Conservation (phyloP, 2,329 filamentous ascomycete genomes). For the Curvularia eragrostidis region DNA sequence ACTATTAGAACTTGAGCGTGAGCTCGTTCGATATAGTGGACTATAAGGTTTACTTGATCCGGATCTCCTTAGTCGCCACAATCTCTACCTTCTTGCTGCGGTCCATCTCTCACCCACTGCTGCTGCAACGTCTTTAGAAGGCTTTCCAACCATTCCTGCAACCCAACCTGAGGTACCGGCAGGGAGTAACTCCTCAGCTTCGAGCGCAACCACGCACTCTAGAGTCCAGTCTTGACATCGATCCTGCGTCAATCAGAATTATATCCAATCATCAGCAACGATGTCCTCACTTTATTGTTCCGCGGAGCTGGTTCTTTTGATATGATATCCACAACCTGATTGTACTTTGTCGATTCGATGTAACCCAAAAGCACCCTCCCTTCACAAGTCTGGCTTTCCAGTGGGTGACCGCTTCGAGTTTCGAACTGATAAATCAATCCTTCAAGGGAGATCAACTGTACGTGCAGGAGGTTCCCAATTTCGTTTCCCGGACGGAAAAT, state of each 20-base stretch:
- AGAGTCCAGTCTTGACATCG: slow-evolving; percentile 15
- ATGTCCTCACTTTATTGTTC: slow-evolving; percentile 7
- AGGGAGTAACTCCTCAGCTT: slow-evolving; percentile 11
- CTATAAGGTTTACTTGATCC: slow-evolving; percentile 4
- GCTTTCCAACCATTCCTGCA: slow-evolving; percentile 8
- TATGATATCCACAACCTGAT: slow-evolving; percentile 8
- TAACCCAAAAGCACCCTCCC: slow-evolving; percentile 8
- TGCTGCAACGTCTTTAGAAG: slow-evolving; percentile 7
- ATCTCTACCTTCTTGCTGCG: slow-evolving; percentile 8
- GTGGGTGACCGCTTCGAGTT: not conserved
- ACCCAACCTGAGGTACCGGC: slow-evolving; percentile 2
- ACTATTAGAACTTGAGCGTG: slow-evolving; percentile 11
- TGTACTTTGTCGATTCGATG: slow-evolving; percentile 6
- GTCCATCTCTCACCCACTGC: slow-evolving; percentile 6
- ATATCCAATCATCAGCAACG: not conserved
- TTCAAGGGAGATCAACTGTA: slow-evolving; percentile 3
- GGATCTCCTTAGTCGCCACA: not conserved
- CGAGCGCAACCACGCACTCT: slow-evolving; percentile 9
- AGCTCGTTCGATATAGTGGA: slow-evolving; percentile 16
- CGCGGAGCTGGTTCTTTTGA: slow-evolving; percentile 8
- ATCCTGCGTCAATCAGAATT: slow-evolving; percentile 6
- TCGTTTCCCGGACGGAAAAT: not conserved
- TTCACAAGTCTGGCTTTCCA: slow-evolving; percentile 9
- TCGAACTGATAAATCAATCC: slow-evolving; percentile 10
- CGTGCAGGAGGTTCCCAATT: slow-evolving; percentile 4